Evolutionary conservation across 2,329 filamentous ascomycete species (phyloP).

Genomic region (Coniochaeta sp.): DNA sequence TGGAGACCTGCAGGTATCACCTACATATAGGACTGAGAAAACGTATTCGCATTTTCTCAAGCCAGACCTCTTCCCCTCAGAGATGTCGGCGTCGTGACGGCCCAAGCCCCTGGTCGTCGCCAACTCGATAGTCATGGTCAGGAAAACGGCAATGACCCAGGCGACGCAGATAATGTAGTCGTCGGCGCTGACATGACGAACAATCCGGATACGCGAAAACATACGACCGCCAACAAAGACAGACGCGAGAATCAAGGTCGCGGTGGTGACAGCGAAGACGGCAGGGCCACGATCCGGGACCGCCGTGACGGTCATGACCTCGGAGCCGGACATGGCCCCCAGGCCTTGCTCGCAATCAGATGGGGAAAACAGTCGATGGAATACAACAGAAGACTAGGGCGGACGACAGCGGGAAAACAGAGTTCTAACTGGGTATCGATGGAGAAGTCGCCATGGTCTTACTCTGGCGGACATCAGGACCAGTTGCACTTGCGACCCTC

Average conservation of each 20-base stretch:
- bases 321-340: constrained; percentile 6
- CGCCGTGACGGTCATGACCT: not conserved
- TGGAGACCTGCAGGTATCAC: constrained; percentile 13
- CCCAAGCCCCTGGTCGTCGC: constrained; percentile 60
- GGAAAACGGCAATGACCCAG: constrained; percentile 64
- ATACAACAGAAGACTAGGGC: not conserved
- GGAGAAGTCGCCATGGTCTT: not conserved
- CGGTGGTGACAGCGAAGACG: constrained; percentile 63
- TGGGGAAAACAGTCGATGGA: not conserved
- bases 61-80: constrained; percentile 32
- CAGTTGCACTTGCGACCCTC: not conserved
- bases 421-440: not conserved
- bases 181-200: constrained; percentile 64
- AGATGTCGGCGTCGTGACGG: constrained; percentile 56
- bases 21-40: constrained; percentile 55
- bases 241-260: constrained; percentile 61
- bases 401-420: not conserved
- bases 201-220: constrained; percentile 63
- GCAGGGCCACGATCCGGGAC: constrained; percentile 46
- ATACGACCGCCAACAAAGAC: constrained; percentile 70
- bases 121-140: constrained; percentile 59
- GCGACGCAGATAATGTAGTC: constrained; percentile 76
- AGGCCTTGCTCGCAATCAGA: not conserved
- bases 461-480: not conserved
- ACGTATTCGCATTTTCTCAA: constrained; percentile 56